phyloP scores from a whole-genome alignment of 768 basidiomycete species.

The Cystobasidium ongulense region DNA sequence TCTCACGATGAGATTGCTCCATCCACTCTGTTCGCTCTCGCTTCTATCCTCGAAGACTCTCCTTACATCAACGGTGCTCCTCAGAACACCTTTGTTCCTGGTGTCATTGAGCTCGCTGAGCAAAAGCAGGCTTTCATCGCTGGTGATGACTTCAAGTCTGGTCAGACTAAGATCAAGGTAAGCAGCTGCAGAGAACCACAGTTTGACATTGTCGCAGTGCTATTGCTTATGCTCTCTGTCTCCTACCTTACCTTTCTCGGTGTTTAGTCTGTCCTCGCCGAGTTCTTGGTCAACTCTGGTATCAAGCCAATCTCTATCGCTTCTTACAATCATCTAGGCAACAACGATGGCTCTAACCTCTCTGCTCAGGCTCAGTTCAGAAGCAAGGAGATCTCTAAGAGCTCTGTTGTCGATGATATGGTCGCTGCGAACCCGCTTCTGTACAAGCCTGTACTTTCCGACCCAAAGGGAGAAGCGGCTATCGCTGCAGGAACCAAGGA shows the following conservation, averaged over 20 bases:
- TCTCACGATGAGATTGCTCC: slow-evolving; percentile 94
- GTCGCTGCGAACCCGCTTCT: slow-evolving; percentile 68
- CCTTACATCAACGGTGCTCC: slow-evolving; percentile 88
- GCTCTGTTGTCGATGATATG: slow-evolving; percentile 66
- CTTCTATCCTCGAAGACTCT: slow-evolving; percentile 84
- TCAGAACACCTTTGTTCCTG: slow-evolving; percentile 98
- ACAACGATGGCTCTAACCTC: slow-evolving; percentile 92
- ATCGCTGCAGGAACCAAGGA: slow-evolving; percentile 40
- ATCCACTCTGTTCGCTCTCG: slow-evolving; percentile 89
- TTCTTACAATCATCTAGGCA: slow-evolving; percentile 96
- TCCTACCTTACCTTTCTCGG: not conserved
- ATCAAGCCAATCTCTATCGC: slow-evolving; percentile 97
- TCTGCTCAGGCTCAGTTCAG: slow-evolving; percentile 86
- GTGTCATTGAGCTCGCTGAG: slow-evolving; percentile 86
- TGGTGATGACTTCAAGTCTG: slow-evolving; percentile 95
- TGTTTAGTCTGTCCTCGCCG: slow-evolving; percentile 82
- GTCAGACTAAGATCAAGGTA: slow-evolving; percentile 58
- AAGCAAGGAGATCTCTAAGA: slow-evolving; percentile 98
- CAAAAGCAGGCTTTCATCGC: slow-evolving; percentile 83
- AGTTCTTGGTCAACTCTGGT: slow-evolving; percentile 97
- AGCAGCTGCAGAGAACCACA: not conserved
- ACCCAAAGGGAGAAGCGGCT: slow-evolving; percentile 34
- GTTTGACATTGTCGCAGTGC: not conserved
- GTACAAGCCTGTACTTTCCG: slow-evolving; percentile 59
- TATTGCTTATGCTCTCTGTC: not conserved